Percentiles rank a stretch among this genome's conserved stretches.
Evolutionary conservation across 2,329 filamentous ascomycete species (phyloP).

Genomic region (Exophiala aquamarina): DNA sequence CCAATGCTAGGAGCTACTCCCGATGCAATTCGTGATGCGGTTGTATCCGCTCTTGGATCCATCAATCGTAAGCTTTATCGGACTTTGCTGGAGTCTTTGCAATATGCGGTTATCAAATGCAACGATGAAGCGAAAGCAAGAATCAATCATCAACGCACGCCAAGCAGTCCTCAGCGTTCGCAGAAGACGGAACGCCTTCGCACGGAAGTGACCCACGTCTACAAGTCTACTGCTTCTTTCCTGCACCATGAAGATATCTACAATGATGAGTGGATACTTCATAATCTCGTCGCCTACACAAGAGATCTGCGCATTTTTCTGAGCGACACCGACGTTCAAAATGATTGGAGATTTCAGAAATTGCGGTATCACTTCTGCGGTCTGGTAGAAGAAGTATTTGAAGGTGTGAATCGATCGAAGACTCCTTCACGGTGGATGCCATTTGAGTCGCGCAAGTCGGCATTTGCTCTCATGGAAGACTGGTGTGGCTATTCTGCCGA

Average conservation of each 20-base stretch:
- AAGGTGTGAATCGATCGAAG: constrained; percentile 80
- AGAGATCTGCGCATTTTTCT: constrained; percentile 92
- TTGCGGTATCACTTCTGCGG: constrained; percentile 92
- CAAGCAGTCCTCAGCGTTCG: constrained; percentile 78
- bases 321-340: constrained; percentile 91
- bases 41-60: constrained; percentile 86
- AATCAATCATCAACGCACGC: constrained; percentile 77
- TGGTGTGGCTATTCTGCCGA: constrained; percentile 98
- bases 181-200: constrained; percentile 81
- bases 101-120: constrained; percentile 80
- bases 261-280: constrained; percentile 85
- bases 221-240: constrained; percentile 90
- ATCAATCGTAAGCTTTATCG: constrained; percentile 95
- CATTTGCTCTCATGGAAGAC: constrained; percentile 96
- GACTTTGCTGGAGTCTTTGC: constrained; percentile 83
- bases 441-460: constrained; percentile 92
- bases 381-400: constrained; percentile 87
- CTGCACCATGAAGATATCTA: constrained; percentile 75
- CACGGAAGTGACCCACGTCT: constrained; percentile 94
- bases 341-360: constrained; percentile 91
- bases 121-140: constrained; percentile 85
- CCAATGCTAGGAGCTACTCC: constrained; percentile 80
- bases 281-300: constrained; percentile 83
- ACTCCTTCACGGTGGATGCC: constrained; percentile 94
- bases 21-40: constrained; percentile 79